phyloP scores from a whole-genome alignment of 495 filamentous ascomycete species.

The Penicillium lagena region DNA sequence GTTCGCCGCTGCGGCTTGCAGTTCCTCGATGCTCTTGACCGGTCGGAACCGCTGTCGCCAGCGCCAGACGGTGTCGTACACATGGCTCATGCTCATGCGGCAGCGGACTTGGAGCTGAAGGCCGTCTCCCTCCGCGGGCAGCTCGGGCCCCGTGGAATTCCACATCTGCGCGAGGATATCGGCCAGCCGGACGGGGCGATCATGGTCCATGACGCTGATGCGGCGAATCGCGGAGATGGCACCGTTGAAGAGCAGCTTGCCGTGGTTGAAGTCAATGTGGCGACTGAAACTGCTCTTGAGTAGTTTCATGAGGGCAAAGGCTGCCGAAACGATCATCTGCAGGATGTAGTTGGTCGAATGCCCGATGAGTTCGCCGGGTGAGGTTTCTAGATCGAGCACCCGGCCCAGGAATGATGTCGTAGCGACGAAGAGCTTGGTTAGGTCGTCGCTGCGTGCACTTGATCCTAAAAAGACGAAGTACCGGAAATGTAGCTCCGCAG shows the following conservation, averaged over 20 bases:
- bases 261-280: conserved; percentile 64
- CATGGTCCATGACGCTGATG: conserved; percentile 78
- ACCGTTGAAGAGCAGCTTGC: conserved; percentile 66
- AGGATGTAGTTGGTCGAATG: conserved; percentile 84
- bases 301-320: conserved; percentile 80
- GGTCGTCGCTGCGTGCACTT: conserved; percentile 60
- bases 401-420: conserved; percentile 43
- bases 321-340: conserved; percentile 87
- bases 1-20: conserved; percentile 29
- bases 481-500: conserved; percentile 37
- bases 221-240: conserved; percentile 71
- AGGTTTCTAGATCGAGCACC: conserved; percentile 42
- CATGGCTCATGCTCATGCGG: conserved; percentile 47
- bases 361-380: conserved; percentile 49
- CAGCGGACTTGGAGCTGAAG: conserved; percentile 41
- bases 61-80: conserved; percentile 45
- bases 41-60: conserved; percentile 42
- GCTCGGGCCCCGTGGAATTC: conserved; percentile 32
- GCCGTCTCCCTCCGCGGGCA: conserved; percentile 26
- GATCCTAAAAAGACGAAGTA: conserved; percentile 42
- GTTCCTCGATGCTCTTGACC: conserved; percentile 34
- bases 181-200: conserved; percentile 58
- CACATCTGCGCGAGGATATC: conserved; percentile 46
- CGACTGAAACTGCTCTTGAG: conserved; percentile 71
- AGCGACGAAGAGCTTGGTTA: conserved; percentile 65